Percentiles rank a stretch among this genome's conserved stretches.
These are phyloP conservation scores for Cicer chorassanicum DNA, from an alignment of 306 rosid species.

Conservation along the genomic window DNA sequence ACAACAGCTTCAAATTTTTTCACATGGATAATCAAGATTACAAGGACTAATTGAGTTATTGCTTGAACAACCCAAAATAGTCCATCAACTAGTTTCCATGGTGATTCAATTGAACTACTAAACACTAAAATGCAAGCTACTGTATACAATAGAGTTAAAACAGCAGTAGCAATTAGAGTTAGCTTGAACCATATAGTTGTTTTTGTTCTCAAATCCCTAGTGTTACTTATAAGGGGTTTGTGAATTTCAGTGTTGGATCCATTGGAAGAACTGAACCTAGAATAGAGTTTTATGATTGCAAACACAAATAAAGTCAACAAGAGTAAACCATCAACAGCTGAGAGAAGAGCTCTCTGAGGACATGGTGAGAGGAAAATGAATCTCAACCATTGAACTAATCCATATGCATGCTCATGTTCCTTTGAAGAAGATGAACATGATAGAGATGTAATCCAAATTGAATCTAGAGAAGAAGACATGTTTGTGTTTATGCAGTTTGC, in stretches of 20 bases:
- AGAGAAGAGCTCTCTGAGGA: constrained; percentile 76
- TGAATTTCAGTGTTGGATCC: constrained; percentile 50
- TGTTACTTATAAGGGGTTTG: constrained; percentile 59
- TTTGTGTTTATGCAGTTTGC: not conserved
- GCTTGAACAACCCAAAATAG: constrained; percentile 76
- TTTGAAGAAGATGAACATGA: constrained; percentile 64
- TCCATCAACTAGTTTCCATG: constrained; percentile 69
- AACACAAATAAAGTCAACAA: constrained; percentile 56
- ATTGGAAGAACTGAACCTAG: constrained; percentile 56
- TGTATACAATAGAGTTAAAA: constrained; percentile 55
- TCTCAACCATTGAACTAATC: constrained; percentile 63
- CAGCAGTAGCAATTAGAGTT: constrained; percentile 53
- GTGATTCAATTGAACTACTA: constrained; percentile 32
- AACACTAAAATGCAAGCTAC: constrained; percentile 57
- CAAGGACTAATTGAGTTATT: constrained; percentile 61
- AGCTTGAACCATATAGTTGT: constrained; percentile 68
- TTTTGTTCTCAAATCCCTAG: constrained; percentile 29
- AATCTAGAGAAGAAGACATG: constrained; percentile 54
- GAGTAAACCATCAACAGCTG: constrained; percentile 59
- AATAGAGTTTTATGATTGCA: constrained; percentile 60
- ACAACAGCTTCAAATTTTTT: constrained; percentile 60
- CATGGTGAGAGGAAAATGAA: constrained; percentile 84
- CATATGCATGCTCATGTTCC: constrained; percentile 40
- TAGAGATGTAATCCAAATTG: constrained; percentile 60
- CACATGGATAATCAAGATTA: constrained; percentile 64